phyloP scores from a whole-genome alignment of 2,329 filamentous ascomycete species.

The Nothophoma quercina region DNA sequence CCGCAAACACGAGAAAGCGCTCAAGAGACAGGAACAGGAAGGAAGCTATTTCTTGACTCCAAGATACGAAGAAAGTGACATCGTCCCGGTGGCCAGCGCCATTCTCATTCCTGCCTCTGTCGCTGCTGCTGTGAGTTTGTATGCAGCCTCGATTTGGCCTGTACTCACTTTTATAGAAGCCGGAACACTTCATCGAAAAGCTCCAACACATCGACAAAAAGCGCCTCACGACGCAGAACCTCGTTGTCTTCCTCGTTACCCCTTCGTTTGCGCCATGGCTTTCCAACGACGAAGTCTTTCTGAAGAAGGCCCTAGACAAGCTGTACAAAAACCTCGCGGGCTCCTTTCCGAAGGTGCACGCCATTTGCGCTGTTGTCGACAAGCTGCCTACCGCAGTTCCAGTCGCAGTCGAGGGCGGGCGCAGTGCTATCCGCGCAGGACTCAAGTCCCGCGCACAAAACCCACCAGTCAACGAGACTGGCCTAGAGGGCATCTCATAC shows the following conservation, averaged over 20 bases:
- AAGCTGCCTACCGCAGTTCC: slow-evolving; percentile 38
- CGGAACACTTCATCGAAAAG: slow-evolving; percentile 31
- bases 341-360: slow-evolving; percentile 18
- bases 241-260: slow-evolving; percentile 43
- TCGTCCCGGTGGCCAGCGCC: slow-evolving; percentile 24
- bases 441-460: neutral
- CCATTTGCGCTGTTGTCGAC: slow-evolving; percentile 48
- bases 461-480: slow-evolving; percentile 31
- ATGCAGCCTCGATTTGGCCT: neutral
- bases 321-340: slow-evolving; percentile 20
- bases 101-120: slow-evolving; percentile 40
- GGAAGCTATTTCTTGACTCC: neutral
- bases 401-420: slow-evolving; percentile 1
- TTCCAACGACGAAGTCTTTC: slow-evolving; percentile 34
- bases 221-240: slow-evolving; percentile 10
- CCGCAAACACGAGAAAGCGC: neutral
- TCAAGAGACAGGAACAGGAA: neutral
- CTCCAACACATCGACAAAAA: slow-evolving; percentile 27
- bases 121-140: slow-evolving; percentile 27
- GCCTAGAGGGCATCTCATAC: slow-evolving; percentile 48
- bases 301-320: slow-evolving; percentile 34
- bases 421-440: neutral
- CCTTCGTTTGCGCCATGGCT: slow-evolving; percentile 45
- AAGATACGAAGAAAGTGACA: neutral
- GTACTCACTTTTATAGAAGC: slow-evolving; percentile 26